Evolutionary conservation across 805 yeast species (phyloP).

Genomic region (Yamadazyma endophytica): DNA sequence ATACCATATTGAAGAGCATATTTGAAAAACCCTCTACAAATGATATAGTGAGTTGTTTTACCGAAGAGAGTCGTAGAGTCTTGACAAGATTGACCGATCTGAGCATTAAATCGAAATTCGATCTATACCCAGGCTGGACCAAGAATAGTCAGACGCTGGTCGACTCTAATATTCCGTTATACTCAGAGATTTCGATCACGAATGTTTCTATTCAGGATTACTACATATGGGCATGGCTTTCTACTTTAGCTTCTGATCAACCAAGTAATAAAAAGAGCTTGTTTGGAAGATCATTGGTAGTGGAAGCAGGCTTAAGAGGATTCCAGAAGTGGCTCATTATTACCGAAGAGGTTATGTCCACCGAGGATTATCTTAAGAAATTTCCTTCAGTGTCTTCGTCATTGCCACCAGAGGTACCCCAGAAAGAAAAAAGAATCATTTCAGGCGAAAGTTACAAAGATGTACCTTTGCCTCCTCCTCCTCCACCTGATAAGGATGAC

Average conservation of each 20-base stretch:
- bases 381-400: slow-evolving; percentile 18
- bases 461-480: slow-evolving; percentile 22
- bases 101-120: slow-evolving; percentile 32
- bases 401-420: slow-evolving; percentile 13
- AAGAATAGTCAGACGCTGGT: slow-evolving; percentile 10
- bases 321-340: slow-evolving; percentile 75
- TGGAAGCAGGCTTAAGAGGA: slow-evolving; percentile 78
- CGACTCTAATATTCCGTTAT: slow-evolving; percentile 29
- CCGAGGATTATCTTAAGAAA: slow-evolving; percentile 28
- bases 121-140: slow-evolving; percentile 38
- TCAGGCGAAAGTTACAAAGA: slow-evolving; percentile 14
- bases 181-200: slow-evolving; percentile 39
- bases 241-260: slow-evolving; percentile 71
- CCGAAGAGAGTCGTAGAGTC: slow-evolving; percentile 68
- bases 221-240: slow-evolving; percentile 89
- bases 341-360: slow-evolving; percentile 56
- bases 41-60: slow-evolving; percentile 59
- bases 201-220: slow-evolving; percentile 79
- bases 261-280: slow-evolving; percentile 57
- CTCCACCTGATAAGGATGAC: slow-evolving; percentile 16
- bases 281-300: slow-evolving; percentile 78
- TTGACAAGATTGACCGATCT: slow-evolving; percentile 36
- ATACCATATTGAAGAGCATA: slow-evolving; percentile 65
- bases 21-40: slow-evolving; percentile 53
- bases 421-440: slow-evolving; percentile 5